phyloP scores from a whole-genome alignment of 331 rosid genomes.

The Cydonia oblonga region DNA sequence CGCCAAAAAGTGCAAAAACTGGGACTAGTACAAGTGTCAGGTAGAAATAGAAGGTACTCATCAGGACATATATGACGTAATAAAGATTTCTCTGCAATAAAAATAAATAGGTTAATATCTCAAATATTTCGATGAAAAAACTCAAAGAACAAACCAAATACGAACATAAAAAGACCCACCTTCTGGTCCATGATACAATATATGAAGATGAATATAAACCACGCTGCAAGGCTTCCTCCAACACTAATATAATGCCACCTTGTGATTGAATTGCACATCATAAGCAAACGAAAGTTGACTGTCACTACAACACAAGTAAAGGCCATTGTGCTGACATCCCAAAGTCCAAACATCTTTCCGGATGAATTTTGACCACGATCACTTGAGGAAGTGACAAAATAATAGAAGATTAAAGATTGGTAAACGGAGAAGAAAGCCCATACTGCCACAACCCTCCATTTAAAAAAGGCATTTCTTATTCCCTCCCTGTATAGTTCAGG shows the following conservation, averaged over 20 bases:
- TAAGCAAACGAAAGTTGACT: slow-evolving; percentile 73
- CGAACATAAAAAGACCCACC: slow-evolving; percentile 33
- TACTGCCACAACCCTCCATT: slow-evolving; percentile 76
- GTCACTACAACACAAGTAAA: slow-evolving; percentile 80
- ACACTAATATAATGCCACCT: slow-evolving; percentile 85
- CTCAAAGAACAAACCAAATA: background rate
- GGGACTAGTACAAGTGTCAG: slow-evolving; percentile 70
- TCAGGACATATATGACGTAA: slow-evolving; percentile 68
- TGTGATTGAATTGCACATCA: slow-evolving; percentile 81
- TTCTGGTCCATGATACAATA: slow-evolving; percentile 60
- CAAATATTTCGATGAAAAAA: background rate
- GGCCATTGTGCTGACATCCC: slow-evolving; percentile 93
- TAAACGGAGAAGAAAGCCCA: slow-evolving; percentile 80
- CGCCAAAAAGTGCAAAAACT: slow-evolving; percentile 52
- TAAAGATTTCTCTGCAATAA: slow-evolving; percentile 68
- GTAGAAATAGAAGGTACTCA: slow-evolving; percentile 84
- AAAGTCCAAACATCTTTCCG: slow-evolving; percentile 71
- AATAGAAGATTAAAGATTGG: slow-evolving; percentile 74
- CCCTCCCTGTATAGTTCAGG: slow-evolving; percentile 84
- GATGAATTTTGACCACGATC: slow-evolving; percentile 42
- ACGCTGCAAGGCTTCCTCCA: slow-evolving; percentile 88
- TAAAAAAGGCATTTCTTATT: slow-evolving; percentile 58
- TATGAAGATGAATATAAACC: slow-evolving; percentile 71
- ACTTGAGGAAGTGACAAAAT: slow-evolving; percentile 42
- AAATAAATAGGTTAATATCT: slow-evolving; percentile 4